phyloP scores from a whole-genome alignment of 352 stramenopile genomes.

The Phytopythium sindhum region DNA sequence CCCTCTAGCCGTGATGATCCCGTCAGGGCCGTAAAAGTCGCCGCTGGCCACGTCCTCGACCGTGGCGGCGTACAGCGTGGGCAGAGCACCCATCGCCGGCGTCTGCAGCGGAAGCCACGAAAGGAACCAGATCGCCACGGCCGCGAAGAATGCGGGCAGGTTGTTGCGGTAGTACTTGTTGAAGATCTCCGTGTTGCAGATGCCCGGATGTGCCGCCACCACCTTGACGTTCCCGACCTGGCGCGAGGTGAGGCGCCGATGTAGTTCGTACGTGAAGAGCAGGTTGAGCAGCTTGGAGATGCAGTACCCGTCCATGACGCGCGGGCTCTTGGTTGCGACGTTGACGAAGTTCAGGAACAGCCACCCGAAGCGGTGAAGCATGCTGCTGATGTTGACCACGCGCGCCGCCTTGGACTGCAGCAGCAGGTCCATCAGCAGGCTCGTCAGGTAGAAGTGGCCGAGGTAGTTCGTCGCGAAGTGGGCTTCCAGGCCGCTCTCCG shows the following conservation, averaged over 20 bases:
- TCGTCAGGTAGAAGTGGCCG: slow-evolving; percentile 64
- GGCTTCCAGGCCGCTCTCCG: slow-evolving; percentile 37
- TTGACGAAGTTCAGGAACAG: slow-evolving; percentile 35
- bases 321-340: slow-evolving; percentile 27
- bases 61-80: slow-evolving; percentile 53
- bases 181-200: slow-evolving; percentile 52
- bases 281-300: slow-evolving; percentile 57
- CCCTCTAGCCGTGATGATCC: slow-evolving; percentile 34
- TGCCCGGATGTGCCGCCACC: slow-evolving; percentile 50
- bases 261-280: slow-evolving; percentile 63
- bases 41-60: slow-evolving; percentile 32
- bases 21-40: slow-evolving; percentile 52
- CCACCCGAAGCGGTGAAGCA: slow-evolving; percentile 35
- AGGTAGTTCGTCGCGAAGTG: slow-evolving; percentile 79
- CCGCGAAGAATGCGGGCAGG: slow-evolving; percentile 28
- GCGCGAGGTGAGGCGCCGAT: slow-evolving; percentile 29
- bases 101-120: slow-evolving; percentile 44
- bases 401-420: slow-evolving; percentile 29
- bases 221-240: slow-evolving; percentile 37
- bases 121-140: slow-evolving; percentile 34
- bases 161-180: slow-evolving; percentile 37
- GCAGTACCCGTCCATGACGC: slow-evolving; percentile 40
- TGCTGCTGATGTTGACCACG: slow-evolving; percentile 52
- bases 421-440: slow-evolving; percentile 36
- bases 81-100: slow-evolving; percentile 36